Conservation (phyloP, 768 basidiomycete genomes). For the Rhodotorula toruloides region DNA sequence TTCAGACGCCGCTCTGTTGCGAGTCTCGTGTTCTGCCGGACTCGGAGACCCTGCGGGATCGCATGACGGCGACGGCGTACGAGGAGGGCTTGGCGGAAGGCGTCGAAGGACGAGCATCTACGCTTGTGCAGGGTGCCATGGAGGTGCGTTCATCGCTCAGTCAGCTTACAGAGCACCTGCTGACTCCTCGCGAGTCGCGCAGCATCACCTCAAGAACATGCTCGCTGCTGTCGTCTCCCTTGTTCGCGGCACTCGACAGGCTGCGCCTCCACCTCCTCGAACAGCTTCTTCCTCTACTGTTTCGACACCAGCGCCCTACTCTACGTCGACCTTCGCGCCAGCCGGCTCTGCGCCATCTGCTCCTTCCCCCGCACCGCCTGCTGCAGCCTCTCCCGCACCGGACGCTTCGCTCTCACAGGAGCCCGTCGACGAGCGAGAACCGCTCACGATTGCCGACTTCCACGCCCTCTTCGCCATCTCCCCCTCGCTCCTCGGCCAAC, state of each 20-base stretch:
- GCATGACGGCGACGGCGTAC: constrained; percentile 30
- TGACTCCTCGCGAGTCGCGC: background rate
- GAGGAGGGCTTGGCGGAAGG: constrained; percentile 27
- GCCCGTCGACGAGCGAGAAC: background rate
- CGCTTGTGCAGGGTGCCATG: constrained; percentile 20
- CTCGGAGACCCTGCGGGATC: constrained; percentile 27
- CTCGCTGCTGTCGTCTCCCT: constrained; percentile 31
- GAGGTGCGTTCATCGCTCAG: constrained; percentile 17
- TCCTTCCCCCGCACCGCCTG: background rate
- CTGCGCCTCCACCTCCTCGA: background rate
- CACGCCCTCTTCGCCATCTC: constrained; percentile 35
- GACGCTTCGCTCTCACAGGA: background rate
- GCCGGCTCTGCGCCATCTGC: background rate
- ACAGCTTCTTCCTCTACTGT: background rate
- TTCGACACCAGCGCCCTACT: background rate
- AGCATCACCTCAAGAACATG: constrained; percentile 32
- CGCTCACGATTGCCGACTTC: constrained; percentile 32
- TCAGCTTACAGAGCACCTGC: background rate
- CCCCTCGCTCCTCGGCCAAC: constrained; percentile 25
- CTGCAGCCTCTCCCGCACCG: background rate
- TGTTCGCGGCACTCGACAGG: constrained; percentile 12
- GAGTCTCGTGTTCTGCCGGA: constrained; percentile 32
- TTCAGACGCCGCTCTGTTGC: constrained; percentile 30
- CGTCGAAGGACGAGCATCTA: constrained; percentile 15
- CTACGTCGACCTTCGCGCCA: constrained; percentile 10